phyloP scores from a whole-genome alignment of 2,329 filamentous ascomycete species.

The Zymoseptoria crescenta region DNA sequence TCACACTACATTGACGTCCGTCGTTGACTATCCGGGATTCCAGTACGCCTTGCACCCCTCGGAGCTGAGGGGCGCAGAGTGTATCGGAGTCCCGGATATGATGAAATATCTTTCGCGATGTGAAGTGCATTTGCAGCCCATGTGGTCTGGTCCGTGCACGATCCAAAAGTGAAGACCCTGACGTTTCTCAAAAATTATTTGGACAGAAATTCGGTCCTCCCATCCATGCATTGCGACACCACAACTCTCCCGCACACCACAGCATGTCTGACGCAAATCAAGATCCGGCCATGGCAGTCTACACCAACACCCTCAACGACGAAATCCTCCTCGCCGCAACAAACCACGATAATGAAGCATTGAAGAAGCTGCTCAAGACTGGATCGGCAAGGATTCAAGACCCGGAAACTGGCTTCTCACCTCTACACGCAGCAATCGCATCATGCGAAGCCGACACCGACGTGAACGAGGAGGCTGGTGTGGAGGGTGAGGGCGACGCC shows the following conservation, averaged over 20 bases:
- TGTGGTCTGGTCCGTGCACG: too few species aligned
- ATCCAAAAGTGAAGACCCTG: too few species aligned
- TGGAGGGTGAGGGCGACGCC: constrained; percentile 27
- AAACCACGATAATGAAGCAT: constrained; percentile 54
- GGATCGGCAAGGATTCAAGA: constrained; percentile 67
- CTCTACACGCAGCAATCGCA: constrained; percentile 85
- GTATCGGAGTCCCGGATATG: too few species aligned
- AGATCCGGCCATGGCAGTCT: constrained; percentile 22
- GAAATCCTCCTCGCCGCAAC: constrained; percentile 59
- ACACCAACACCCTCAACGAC: constrained; percentile 44
- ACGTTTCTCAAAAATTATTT: not conserved
- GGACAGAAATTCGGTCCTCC: not conserved
- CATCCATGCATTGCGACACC: not conserved
- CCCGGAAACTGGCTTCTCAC: constrained; percentile 73
- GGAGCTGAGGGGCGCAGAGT: too few species aligned
- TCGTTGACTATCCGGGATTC: too few species aligned
- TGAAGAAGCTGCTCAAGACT: constrained; percentile 61
- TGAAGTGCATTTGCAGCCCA: too few species aligned
- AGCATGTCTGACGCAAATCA: constrained; percentile 7
- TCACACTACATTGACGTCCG: too few species aligned
- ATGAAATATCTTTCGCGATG: too few species aligned
- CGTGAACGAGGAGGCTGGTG: constrained; percentile 18
- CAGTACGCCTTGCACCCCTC: too few species aligned
- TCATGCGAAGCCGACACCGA: constrained; percentile 41
- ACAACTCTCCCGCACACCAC: not conserved